phyloP scores from a whole-genome alignment of 2,329 filamentous ascomycete genomes.

The Lachnellula cervina region DNA sequence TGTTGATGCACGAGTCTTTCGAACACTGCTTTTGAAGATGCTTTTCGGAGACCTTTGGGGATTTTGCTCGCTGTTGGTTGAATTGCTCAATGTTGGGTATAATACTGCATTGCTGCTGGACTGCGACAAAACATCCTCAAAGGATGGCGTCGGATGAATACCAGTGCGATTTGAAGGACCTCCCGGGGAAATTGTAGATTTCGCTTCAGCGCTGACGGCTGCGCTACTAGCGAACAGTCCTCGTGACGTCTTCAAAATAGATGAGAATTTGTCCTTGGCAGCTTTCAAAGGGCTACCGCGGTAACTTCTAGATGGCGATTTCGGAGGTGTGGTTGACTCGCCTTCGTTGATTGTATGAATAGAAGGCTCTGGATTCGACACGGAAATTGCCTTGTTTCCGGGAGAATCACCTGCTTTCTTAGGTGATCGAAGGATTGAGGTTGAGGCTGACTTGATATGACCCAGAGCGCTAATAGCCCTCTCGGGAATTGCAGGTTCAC shows the following conservation, averaged over 20 bases:
- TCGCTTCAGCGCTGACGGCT: conserved; percentile 57
- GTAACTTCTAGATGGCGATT: conserved; percentile 52
- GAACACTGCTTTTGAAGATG: conserved; percentile 19
- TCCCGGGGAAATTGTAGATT: conserved; percentile 51
- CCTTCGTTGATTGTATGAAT: conserved; percentile 45
- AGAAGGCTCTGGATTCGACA: conserved; percentile 50
- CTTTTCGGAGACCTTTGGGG: conserved; percentile 22
- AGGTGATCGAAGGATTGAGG: conserved; percentile 52
- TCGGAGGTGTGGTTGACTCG: conserved; percentile 32
- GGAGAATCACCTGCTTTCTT: conserved; percentile 33
- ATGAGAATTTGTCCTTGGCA: conserved; percentile 88
- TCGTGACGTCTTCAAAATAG: conserved; percentile 82
- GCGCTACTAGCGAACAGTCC: conserved; percentile 77
- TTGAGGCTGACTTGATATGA: conserved; percentile 60
- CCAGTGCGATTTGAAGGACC: conserved; percentile 40
- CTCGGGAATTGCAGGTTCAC: conserved; percentile 25
- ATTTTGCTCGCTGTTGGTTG: conserved; percentile 21
- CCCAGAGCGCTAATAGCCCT: conserved; percentile 34
- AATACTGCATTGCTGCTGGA: conserved; percentile 25
- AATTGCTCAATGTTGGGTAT: conserved; percentile 43
- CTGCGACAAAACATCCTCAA: conserved; percentile 39
- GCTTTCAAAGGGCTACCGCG: conserved; percentile 81
- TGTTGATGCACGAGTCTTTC: conserved; percentile 52
- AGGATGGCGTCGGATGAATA: conserved; percentile 41
- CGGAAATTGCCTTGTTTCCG: conserved; percentile 56